These are phyloP conservation scores for Alternaria arborescens DNA, from an alignment of 2,329 filamentous ascomycete species.

Conservation along the genomic window DNA sequence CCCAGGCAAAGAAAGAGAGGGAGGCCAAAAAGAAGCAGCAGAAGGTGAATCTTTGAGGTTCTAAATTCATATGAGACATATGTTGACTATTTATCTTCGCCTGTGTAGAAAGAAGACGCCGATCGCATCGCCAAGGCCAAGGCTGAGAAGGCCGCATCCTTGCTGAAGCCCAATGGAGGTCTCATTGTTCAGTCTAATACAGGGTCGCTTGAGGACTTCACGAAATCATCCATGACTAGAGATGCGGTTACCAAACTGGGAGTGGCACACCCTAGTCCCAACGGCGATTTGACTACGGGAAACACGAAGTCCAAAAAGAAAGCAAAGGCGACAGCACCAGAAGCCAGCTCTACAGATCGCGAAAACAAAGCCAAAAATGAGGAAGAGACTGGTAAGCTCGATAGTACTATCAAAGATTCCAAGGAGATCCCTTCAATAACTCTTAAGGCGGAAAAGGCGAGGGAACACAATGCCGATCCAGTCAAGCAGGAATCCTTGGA, in stretches of 20 bases:
- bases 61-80: background rate
- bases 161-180: slow-evolving; percentile 6
- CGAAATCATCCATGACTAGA: background rate
- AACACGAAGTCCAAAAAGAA: slow-evolving; percentile 11
- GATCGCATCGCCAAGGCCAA: slow-evolving; percentile 16
- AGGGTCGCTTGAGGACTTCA: background rate
- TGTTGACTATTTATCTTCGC: background rate
- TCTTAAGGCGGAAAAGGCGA: slow-evolving; percentile 22
- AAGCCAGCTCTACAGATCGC: background rate
- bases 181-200: slow-evolving; percentile 3
- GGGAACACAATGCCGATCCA: slow-evolving; percentile 1
- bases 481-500: background rate
- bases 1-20: slow-evolving; percentile 44
- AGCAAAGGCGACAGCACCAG: background rate
- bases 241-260: background rate
- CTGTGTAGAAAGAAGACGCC: slow-evolving; percentile 26
- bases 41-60: slow-evolving; percentile 10
- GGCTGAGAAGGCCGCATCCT: slow-evolving; percentile 13
- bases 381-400: slow-evolving; percentile 19
- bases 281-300: background rate
- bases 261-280: background rate
- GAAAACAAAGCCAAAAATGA: background rate
- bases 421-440: slow-evolving; percentile 22
- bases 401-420: slow-evolving; percentile 15
- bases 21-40: slow-evolving; percentile 50